These are phyloP conservation scores for Epichloe elymi DNA, from an alignment of 2,329 filamentous ascomycete species.

Conservation along the genomic window DNA sequence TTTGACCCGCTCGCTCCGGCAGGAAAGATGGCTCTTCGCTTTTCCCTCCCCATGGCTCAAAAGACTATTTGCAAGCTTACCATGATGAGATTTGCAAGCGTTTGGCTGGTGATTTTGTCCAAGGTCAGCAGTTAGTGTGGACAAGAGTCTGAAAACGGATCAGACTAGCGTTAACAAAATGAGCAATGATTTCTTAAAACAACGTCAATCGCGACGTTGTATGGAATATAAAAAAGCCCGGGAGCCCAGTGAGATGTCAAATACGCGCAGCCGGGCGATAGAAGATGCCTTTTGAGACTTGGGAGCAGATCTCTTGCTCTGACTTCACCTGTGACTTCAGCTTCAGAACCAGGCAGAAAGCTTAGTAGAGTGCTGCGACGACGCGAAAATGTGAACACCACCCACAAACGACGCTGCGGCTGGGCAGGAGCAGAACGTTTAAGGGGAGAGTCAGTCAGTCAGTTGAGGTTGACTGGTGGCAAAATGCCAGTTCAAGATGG, in stretches of 20 bases:
- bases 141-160: not conserved
- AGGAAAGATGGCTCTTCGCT: conserved; percentile 14
- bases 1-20: conserved; percentile 21
- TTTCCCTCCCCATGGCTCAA: conserved; percentile 23
- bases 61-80: not conserved
- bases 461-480: conserved; percentile 3
- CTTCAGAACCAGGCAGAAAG: not conserved
- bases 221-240: not conserved
- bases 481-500: conserved; percentile 4
- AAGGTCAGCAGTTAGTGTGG: not conserved
- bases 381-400: not conserved
- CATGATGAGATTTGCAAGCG: conserved; percentile 1
- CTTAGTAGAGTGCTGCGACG: not conserved
- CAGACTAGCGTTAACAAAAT: not conserved
- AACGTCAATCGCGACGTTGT: not conserved
- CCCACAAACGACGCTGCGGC: not conserved
- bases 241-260: not conserved
- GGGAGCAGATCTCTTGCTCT: not conserved
- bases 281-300: not conserved
- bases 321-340: not conserved
- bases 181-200: not conserved
- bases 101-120: not conserved
- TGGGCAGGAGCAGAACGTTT: not conserved
- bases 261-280: not conserved
- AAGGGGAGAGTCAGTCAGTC: not conserved